A percentile compares a stretch with the other conserved stretches of the same genome.
Evolutionary conservation across 2,329 filamentous ascomycete species (phyloP).

Genomic region (Cryoendolithus antarcticus): DNA sequence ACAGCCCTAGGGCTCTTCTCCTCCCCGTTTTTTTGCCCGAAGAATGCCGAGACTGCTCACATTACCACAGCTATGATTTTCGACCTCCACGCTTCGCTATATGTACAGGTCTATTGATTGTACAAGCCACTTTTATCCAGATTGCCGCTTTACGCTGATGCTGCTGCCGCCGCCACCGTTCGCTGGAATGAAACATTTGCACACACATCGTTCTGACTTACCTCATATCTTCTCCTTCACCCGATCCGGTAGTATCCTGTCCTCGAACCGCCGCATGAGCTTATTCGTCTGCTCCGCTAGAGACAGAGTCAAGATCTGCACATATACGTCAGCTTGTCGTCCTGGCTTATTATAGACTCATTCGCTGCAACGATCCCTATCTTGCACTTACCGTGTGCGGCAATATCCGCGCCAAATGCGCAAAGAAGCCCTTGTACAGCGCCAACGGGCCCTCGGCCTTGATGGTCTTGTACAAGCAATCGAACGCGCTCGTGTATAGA

Average conservation of each 20-base stretch:
- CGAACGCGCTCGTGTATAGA: slow-evolving; percentile 84
- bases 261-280: slow-evolving; percentile 68
- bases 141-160: too few species aligned
- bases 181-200: too few species aligned
- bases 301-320: slow-evolving; percentile 69
- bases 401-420: slow-evolving; percentile 87
- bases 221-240: slow-evolving; percentile 16
- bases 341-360: slow-evolving; percentile 86
- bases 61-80: too few species aligned
- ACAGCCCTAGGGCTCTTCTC: too few species aligned
- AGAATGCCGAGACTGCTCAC: too few species aligned
- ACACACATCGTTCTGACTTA: too few species aligned
- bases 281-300: slow-evolving; percentile 95
- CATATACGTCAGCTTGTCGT: slow-evolving; percentile 71
- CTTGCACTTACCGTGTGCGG: slow-evolving; percentile 73
- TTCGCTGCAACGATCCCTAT: too few species aligned
- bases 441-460: slow-evolving; percentile 82
- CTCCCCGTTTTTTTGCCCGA: too few species aligned
- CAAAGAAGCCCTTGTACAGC: slow-evolving; percentile 96
- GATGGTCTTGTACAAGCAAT: slow-evolving; percentile 83
- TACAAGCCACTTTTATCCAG: too few species aligned
- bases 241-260: slow-evolving; percentile 29
- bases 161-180: too few species aligned
- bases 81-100: too few species aligned
- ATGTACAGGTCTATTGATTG: too few species aligned